phyloP scores from a whole-genome alignment of 1,139 yeast species.

The Yueomyces sp. region DNA sequence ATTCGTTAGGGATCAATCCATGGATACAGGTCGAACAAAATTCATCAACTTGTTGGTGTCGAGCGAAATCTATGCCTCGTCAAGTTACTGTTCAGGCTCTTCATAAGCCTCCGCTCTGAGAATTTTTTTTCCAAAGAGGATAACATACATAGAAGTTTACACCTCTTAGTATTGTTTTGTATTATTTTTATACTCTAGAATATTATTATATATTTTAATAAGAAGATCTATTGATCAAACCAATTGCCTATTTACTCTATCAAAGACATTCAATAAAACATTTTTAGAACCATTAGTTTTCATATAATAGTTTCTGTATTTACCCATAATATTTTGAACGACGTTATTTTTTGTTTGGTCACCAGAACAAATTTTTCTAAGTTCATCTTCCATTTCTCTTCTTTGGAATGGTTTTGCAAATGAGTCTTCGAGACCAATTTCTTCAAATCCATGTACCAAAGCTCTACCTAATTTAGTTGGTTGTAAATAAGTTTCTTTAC shows the following conservation, averaged over 20 bases:
- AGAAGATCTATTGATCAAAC: too few relatives aligned
- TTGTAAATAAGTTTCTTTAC: slow-evolving; percentile 35
- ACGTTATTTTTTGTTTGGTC: slow-evolving; percentile 40
- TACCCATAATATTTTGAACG: slow-evolving; percentile 38
- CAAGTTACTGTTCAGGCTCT: neutral
- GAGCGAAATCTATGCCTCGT: slow-evolving; percentile 10
- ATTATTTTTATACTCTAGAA: too few relatives aligned
- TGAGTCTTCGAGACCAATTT: slow-evolving; percentile 61
- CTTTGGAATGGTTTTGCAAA: slow-evolving; percentile 84
- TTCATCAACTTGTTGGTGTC: slow-evolving; percentile 50
- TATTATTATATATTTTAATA: too few relatives aligned
- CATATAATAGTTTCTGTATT: slow-evolving; percentile 52
- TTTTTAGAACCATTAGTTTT: slow-evolving; percentile 21
- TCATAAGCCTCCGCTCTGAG: too few relatives aligned
- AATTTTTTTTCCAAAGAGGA: too few relatives aligned
- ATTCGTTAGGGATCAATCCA: slow-evolving; percentile 32
- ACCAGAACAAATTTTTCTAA: slow-evolving; percentile 63
- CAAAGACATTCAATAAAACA: slow-evolving; percentile 20
- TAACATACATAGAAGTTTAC: neutral
- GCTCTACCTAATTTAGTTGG: slow-evolving; percentile 86
- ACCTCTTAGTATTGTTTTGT: neutral
- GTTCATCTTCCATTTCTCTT: slow-evolving; percentile 55
- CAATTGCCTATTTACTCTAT: slow-evolving; percentile 9
- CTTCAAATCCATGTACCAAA: slow-evolving; percentile 77
- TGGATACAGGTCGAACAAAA: slow-evolving; percentile 52